These are phyloP conservation scores for Oldenlandia corymbosa DNA, from an alignment of 257 asterid species.

Conservation along the genomic window DNA sequence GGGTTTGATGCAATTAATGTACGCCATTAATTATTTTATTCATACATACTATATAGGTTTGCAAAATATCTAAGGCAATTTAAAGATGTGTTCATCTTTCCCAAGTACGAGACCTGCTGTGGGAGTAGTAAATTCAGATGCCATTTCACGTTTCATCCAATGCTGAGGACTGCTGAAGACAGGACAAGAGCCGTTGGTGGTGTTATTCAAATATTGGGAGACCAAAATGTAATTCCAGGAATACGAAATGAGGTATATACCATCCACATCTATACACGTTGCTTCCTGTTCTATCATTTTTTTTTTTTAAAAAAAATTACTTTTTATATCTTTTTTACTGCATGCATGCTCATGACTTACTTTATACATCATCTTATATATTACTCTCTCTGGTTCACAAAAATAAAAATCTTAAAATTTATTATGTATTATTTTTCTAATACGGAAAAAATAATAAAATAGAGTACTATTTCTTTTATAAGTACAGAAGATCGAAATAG, in stretches of 20 bases:
- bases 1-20: no score
- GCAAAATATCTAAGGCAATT: slow-evolving; percentile 51
- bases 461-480: no score
- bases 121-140: slow-evolving; percentile 41
- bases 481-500: no score
- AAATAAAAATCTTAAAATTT: no score
- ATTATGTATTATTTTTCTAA: no score
- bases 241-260: slow-evolving; percentile 75
- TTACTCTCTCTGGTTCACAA: no score
- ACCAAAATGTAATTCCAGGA: slow-evolving; percentile 79
- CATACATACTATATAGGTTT: slow-evolving; percentile 40
- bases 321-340: no score
- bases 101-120: slow-evolving; percentile 29
- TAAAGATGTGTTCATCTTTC: slow-evolving; percentile 57
- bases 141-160: slow-evolving; percentile 52
- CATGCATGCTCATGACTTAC: no score
- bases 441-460: no score
- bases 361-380: no score
- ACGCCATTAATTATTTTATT: no score
- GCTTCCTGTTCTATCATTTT: slow-evolving; percentile 6
- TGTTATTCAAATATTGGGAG: slow-evolving; percentile 63
- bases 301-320: not conserved
- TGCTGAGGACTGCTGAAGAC: slow-evolving; percentile 38
- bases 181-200: slow-evolving; percentile 68
- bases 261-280: slow-evolving; percentile 1